Evolutionary conservation across 2,329 filamentous ascomycete genomes (phyloP), one percentile per base, ranked within the genome.

Genomic region (Fusarium sp.): DNA sequence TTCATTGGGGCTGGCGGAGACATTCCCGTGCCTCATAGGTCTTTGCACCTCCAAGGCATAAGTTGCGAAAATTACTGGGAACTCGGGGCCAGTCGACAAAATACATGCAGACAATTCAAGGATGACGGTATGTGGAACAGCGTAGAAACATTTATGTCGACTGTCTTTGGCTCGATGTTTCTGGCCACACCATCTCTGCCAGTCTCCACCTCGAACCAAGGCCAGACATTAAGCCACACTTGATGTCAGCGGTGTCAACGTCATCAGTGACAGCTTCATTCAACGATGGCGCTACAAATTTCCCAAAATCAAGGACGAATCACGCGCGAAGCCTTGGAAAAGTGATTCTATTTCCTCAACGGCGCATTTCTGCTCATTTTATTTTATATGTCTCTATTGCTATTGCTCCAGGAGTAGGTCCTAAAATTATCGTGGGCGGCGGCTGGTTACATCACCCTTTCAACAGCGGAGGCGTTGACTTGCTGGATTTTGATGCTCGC

Each of bases 241-340:
- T 44, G 55, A 59, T 43, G 64, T 47, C 27, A 36, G 56, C 39
- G 48, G 36, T 41, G 44, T 56, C 27, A 66, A 71, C 68, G 68
- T 71, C 68, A 71, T 71, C 65, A 46, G 51, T 53, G 59, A 57
- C 55, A 57, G 16, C 51, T 55, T 57, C 61, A 43, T 53, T 72
- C 54, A 44, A 70, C 31, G 30, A 66, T 72, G 44, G 69, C 66
- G 62, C 61, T 44, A 66, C 40, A 60, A 59, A 54, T 67, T 64
- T 50, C 43, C 54, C 57, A 60, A 56, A 71, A 72, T 70, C 69
- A 72, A 72, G 69, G 69, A 64, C 34, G 53, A 59, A 47, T 51
- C 46, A 47, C 48, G 40, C 62, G 43, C 27, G 37, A 59, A 60
- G 60, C 47, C 68, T 66, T 54, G 34, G 59, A 56, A 34, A 62